phyloP scores from a whole-genome alignment of 805 yeast species.

The Maudiozyma bulderi region DNA sequence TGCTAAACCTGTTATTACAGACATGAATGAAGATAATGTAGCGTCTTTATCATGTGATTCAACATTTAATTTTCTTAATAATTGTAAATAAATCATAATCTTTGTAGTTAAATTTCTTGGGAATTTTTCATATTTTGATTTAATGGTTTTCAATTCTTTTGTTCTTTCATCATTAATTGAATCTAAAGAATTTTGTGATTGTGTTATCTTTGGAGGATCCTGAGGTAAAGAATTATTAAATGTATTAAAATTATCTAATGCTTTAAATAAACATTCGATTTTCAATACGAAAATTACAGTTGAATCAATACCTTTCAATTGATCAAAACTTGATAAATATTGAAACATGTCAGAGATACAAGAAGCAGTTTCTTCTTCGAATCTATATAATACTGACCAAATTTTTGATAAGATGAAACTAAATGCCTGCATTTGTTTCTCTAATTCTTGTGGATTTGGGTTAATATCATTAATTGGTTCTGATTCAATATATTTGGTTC shows the following conservation, averaged over 20 bases:
- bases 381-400: conserved; percentile 81
- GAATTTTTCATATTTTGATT: conserved; percentile 31
- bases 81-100: conserved; percentile 78
- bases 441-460: conserved; percentile 39
- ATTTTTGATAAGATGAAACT: conserved; percentile 52
- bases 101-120: conserved; percentile 86
- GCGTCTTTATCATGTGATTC: conserved; percentile 25
- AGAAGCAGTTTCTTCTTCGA: conserved; percentile 83
- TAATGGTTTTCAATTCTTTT: conserved; percentile 3
- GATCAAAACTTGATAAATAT: conserved; percentile 66
- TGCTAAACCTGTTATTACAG: conserved; percentile 83
- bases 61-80: conserved; percentile 52
- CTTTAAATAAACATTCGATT: conserved; percentile 66
- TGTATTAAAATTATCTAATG: conserved; percentile 46
- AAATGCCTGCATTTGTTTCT: conserved; percentile 52
- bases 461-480: conserved; percentile 24
- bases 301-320: conserved; percentile 53
- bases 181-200: neutral
- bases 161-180: neutral
- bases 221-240: conserved; percentile 2
- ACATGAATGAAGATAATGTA: conserved; percentile 51
- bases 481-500: conserved; percentile 15
- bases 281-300: conserved; percentile 65
- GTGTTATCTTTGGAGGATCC: neutral
- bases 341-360: conserved; percentile 88